These are phyloP conservation scores for Aspergillus sp. DNA, from an alignment of 2,329 filamentous ascomycete genomes.

Conservation along the genomic window DNA sequence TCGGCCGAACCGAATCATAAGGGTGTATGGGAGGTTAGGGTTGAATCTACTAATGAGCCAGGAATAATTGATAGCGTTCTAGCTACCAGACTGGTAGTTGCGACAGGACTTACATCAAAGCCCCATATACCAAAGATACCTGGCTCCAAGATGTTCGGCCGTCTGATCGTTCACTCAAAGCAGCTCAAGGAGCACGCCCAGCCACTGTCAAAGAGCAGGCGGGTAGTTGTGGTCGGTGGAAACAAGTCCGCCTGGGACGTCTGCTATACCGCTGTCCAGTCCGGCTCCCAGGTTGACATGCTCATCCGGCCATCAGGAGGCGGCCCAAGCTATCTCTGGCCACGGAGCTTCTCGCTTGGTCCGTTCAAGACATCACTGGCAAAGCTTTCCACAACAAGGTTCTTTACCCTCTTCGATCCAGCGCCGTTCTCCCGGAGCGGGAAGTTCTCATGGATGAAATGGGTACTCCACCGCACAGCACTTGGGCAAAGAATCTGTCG, in stretches of 20 bases:
- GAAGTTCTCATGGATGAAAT: neutral
- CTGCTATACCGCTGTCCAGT: constrained; percentile 54
- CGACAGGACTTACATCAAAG: constrained; percentile 57
- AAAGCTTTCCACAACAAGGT: constrained; percentile 45
- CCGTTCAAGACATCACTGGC: constrained; percentile 3
- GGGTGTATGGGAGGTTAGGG: constrained; percentile 13
- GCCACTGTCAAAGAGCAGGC: constrained; percentile 26
- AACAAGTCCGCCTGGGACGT: constrained; percentile 62
- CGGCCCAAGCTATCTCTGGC: constrained; percentile 61
- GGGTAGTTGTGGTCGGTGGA: constrained; percentile 56
- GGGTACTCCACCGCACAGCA: neutral
- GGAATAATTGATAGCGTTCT: constrained; percentile 9
- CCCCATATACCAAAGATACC: constrained; percentile 53
- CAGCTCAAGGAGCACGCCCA: constrained; percentile 44
- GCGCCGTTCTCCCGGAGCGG: constrained; percentile 62
- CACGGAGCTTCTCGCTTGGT: constrained; percentile 53
- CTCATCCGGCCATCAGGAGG: constrained; percentile 55
- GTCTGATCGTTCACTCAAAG: constrained; percentile 55
- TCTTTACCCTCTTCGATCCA: constrained; percentile 68
- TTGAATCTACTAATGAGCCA: neutral
- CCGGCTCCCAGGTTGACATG: constrained; percentile 56
- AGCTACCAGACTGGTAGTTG: constrained; percentile 53
- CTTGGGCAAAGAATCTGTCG: neutral
- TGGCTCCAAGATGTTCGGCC: constrained; percentile 49
- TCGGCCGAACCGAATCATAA: constrained; percentile 18